Conservation (phyloP, 2,329 filamentous ascomycete species). For the Thelonectria olida region DNA sequence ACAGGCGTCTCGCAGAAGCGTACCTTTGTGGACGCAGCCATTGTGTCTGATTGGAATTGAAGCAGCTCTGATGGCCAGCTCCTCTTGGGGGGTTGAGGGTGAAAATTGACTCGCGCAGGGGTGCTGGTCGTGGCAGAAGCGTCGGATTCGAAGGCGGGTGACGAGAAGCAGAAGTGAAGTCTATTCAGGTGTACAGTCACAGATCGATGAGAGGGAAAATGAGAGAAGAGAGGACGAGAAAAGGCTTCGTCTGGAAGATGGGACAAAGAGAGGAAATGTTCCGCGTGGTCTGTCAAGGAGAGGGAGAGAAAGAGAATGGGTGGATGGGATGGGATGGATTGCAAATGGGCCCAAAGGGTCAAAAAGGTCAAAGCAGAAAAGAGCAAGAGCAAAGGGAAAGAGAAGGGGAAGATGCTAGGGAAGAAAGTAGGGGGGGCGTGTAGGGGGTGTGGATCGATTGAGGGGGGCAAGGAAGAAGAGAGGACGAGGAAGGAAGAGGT, state of each 20-base stretch:
- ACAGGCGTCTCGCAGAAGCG: conserved; percentile 3
- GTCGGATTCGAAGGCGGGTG: conserved; percentile 25
- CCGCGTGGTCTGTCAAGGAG: conserved; percentile 14
- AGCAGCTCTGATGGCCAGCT: conserved; percentile 33
- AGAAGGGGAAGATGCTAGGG: background rate
- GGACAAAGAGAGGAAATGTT: conserved; percentile 22
- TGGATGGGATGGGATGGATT: conserved; percentile 20
- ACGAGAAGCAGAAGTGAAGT: conserved; percentile 20
- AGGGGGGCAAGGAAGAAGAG: background rate
- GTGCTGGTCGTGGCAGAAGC: conserved; percentile 27
- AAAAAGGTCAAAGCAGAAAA: conserved; percentile 23
- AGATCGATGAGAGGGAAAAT: conserved; percentile 10
- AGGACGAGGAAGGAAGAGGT: background rate
- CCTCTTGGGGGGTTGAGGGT: conserved; percentile 19
- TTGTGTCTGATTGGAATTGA: conserved; percentile 36
- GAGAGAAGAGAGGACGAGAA: conserved; percentile 6
- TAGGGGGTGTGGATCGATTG: conserved; percentile 11
- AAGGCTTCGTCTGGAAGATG: conserved; percentile 17
- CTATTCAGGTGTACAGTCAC: conserved; percentile 16
- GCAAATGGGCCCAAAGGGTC: conserved; percentile 18
- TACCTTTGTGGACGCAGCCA: conserved; percentile 51
- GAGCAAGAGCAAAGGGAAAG: background rate
- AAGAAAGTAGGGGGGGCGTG: conserved; percentile 6
- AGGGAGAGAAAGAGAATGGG: conserved; percentile 12
- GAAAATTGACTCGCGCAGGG: conserved; percentile 31